Percentiles rank a stretch among this genome's conserved stretches.
Conservation (phyloP, 148 eudicot species). For the Nepenthes gracilis region DNA sequence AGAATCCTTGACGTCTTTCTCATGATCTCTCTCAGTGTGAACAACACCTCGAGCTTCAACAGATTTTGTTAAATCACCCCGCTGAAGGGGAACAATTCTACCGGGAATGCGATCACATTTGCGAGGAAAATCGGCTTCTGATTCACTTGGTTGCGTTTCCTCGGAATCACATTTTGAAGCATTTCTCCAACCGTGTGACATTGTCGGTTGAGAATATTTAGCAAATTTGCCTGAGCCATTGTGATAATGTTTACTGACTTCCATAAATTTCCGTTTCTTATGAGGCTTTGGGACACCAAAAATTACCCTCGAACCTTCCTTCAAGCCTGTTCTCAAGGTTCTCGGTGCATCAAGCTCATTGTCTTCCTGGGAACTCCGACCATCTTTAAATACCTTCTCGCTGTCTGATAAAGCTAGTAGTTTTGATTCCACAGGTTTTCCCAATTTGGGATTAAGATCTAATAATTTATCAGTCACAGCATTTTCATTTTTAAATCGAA, state of each 20-base stretch:
- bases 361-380: constrained; percentile 37
- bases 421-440: constrained; percentile 30
- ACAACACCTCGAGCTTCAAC: constrained; percentile 3
- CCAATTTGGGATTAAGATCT: constrained; percentile 13
- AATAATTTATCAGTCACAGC: constrained; percentile 12
- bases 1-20: constrained; percentile 24
- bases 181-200: constrained; percentile 44
- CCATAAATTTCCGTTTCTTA: constrained; percentile 81
- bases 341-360: constrained; percentile 33
- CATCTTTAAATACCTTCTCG: constrained; percentile 61
- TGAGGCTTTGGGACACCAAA: constrained; percentile 96
- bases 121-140: constrained; percentile 30
- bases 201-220: constrained; percentile 47
- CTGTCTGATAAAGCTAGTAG: constrained; percentile 35
- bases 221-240: constrained; percentile 29
- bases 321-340: constrained; percentile 55
- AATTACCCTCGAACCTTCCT: constrained; percentile 59
- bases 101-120: constrained; percentile 26
- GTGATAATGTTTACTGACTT: constrained; percentile 81
- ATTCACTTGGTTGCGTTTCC: constrained; percentile 48
- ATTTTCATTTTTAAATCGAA: no score
- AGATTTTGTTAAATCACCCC: constrained; percentile 22
- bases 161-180: constrained; percentile 32
- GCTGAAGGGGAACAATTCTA: constrained; percentile 39
- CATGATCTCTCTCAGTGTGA: constrained; percentile 9